phyloP scores from a whole-genome alignment of 2,329 filamentous ascomycete genomes.

The Fusarium beomiforme region DNA sequence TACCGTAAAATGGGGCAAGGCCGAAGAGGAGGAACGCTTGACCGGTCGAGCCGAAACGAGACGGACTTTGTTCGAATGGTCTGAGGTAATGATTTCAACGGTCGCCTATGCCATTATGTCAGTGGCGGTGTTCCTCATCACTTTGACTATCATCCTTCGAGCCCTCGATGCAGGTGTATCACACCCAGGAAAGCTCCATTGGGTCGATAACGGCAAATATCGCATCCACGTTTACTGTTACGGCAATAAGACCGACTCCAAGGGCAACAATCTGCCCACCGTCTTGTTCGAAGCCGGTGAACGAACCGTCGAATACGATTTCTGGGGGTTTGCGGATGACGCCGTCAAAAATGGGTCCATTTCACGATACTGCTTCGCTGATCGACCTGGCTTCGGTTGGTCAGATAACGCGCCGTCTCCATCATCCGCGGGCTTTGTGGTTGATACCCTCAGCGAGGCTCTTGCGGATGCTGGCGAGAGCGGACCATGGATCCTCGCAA shows the following conservation, averaged over 20 bases:
- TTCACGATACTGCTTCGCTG: slow-evolving; percentile 91
- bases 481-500: slow-evolving; percentile 89
- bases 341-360: slow-evolving; percentile 84
- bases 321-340: slow-evolving; percentile 82
- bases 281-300: slow-evolving; percentile 89
- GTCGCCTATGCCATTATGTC: slow-evolving; percentile 76
- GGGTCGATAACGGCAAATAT: slow-evolving; percentile 87
- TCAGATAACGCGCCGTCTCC: slow-evolving; percentile 93
- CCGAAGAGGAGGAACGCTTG: slow-evolving; percentile 89
- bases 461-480: slow-evolving; percentile 81
- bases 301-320: slow-evolving; percentile 77
- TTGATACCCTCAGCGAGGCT: slow-evolving; percentile 87
- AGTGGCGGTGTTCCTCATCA: slow-evolving; percentile 77
- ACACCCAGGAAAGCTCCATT: slow-evolving; percentile 78
- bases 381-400: slow-evolving; percentile 89
- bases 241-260: slow-evolving; percentile 71
- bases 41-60: slow-evolving; percentile 90
- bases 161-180: slow-evolving; percentile 79
- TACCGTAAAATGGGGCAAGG: slow-evolving; percentile 90
- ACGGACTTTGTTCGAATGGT: slow-evolving; percentile 84
- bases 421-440: slow-evolving; percentile 91
- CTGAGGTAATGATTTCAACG: slow-evolving; percentile 79
- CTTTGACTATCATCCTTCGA: slow-evolving; percentile 81
- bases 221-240: slow-evolving; percentile 84
- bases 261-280: slow-evolving; percentile 72